phyloP scores from a whole-genome alignment of 176 grass and related monocot genomes.

The Themeda triandra region DNA sequence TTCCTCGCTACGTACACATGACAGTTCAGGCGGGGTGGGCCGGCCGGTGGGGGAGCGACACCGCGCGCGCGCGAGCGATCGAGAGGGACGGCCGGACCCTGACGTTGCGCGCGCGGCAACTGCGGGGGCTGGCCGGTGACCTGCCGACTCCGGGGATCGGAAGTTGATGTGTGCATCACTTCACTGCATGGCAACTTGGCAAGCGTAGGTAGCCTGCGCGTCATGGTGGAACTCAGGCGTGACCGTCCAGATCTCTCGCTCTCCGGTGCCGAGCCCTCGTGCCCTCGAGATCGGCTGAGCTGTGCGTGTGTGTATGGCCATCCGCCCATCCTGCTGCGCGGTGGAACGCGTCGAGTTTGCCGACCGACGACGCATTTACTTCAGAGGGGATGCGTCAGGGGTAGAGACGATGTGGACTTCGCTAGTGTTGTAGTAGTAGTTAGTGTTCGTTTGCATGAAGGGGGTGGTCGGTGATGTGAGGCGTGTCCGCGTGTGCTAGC shows the following conservation, averaged over 20 bases:
- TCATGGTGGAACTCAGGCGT: background rate
- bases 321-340: background rate
- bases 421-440: background rate
- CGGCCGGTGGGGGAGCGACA: background rate
- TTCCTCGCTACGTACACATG: background rate
- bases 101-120: background rate
- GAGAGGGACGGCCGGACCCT: background rate
- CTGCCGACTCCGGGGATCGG: conserved; percentile 9
- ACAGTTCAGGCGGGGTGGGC: background rate
- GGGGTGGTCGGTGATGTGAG: background rate
- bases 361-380: background rate
- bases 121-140: background rate
- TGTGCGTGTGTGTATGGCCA: background rate
- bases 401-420: background rate
- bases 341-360: background rate
- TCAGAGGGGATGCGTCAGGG: background rate
- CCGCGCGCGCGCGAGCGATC: background rate
- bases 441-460: background rate
- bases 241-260: background rate
- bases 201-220: background rate
- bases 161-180: too few species aligned
- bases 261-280: background rate
- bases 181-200: background rate
- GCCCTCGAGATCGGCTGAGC: background rate
- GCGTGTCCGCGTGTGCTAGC: background rate